Conservation (phyloP, 805 yeast genomes). For the Hanseniaspora hatyaiensis region DNA sequence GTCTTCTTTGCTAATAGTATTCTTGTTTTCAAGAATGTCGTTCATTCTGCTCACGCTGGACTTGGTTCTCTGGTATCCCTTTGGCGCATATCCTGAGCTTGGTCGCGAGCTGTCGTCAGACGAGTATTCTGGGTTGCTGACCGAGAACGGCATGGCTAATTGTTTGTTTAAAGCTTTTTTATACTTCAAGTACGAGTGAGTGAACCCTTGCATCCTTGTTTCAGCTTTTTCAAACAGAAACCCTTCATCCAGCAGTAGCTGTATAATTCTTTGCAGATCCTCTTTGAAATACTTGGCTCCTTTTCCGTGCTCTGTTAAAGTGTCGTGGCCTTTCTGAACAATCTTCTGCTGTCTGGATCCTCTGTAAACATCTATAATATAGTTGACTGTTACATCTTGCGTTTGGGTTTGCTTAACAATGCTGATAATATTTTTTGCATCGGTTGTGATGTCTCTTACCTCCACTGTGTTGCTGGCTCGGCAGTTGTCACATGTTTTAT, state of each 20-base stretch:
- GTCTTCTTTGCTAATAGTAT: conserved; percentile 1
- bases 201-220: conserved; percentile 67
- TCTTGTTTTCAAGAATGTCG: conserved; percentile 1
- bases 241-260: conserved; percentile 56
- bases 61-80: neutral
- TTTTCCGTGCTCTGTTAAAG: conserved; percentile 50
- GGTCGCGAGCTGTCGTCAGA: conserved; percentile 9
- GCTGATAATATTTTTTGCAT: conserved; percentile 47
- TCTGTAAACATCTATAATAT: conserved; percentile 71
- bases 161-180: conserved; percentile 36
- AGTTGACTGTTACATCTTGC: conserved; percentile 58
- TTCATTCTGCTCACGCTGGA: neutral
- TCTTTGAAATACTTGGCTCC: conserved; percentile 56
- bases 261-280: conserved; percentile 72
- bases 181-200: conserved; percentile 56
- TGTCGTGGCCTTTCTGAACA: conserved; percentile 49
- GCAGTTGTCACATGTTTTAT: conserved; percentile 79
- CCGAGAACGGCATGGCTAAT: conserved; percentile 41
- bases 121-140: conserved; percentile 19
- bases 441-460: conserved; percentile 55
- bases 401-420: conserved; percentile 47
- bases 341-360: conserved; percentile 61
- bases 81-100: neutral
- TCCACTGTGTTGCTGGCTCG: conserved; percentile 35
- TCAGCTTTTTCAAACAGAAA: conserved; percentile 60